Base-by-base conservation (phyloP, 306 rosid species). In the Inga oerstediana region DNA sequence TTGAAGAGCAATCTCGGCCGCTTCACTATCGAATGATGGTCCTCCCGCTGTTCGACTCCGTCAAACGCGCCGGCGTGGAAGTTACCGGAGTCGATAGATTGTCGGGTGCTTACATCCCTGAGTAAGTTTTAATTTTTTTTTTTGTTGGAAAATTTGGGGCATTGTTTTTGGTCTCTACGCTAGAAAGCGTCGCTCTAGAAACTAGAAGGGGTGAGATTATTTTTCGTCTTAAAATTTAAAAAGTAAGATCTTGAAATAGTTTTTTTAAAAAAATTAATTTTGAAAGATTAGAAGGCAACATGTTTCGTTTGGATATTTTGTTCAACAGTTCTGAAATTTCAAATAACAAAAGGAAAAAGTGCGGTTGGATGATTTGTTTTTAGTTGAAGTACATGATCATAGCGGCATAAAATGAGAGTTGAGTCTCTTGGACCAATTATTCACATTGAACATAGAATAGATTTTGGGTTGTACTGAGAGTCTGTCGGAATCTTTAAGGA, bases 21-120 rank as follows among this genome's bases (percentile, higher is more conserved):
- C 20, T 49, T 5, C 88, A 85, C 5, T 80, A 88, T 2, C 85
- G 88, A 20, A n/a, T 35, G 10, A 79, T 72, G 88, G 83, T 88
- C 24, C 72, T 80, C 4, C 90, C 88, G 2, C 69, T 85, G 76
- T 85, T 88, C 54, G 73, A 76, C n/a, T 87, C 90, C 58, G 72
- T 88, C 15, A 80, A 85, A 80, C 84, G 86, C 62, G 75, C 79
- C 48, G 85, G 90, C 61, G 72, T 88, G 17, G 76, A 79, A 27
- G 74, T 88, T 43, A 82, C 85, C 14, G 86, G 86, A 10, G 81
- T 49, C 8, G 68, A 85, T 19, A 5, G 30, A 79, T 45, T 82
- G 69, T 43, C 68, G 22, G 3, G 34, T 30, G 74, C 76, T 79
- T 44, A 58, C 43, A 2, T 14, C 13, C 20, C 20, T 46, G 24